A percentile compares a stretch with the other conserved stretches of the same genome.
These are phyloP conservation scores for Alectoria sarmentosa DNA, from an alignment of 495 filamentous ascomycete species.

Conservation along the genomic window DNA sequence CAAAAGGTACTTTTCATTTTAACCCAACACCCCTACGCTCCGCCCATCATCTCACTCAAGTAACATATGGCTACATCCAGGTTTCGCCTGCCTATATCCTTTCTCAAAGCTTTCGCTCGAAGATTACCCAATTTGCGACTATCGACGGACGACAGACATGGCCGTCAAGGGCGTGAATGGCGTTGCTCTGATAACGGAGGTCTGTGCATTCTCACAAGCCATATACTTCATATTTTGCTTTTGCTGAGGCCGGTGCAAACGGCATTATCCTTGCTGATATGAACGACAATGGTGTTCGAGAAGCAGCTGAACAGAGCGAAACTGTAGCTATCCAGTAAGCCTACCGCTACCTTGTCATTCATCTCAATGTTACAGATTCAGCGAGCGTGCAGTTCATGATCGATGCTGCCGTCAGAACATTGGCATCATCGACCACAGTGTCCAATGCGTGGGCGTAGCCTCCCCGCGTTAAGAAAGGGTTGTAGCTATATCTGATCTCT, in stretches of 20 bases:
- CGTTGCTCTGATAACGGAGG: neutral
- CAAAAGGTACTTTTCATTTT: no score
- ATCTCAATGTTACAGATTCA: slow-evolving; percentile 31
- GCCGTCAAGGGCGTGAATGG: neutral
- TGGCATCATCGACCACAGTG: slow-evolving; percentile 34
- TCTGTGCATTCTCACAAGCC: neutral
- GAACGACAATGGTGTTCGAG: slow-evolving; percentile 26
- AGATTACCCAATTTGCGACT: no score
- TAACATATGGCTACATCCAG: no score
- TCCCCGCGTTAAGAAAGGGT: neutral
- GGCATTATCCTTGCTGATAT: slow-evolving; percentile 38
- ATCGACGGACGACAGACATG: no score
- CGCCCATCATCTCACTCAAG: no score
- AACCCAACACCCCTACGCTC: no score
- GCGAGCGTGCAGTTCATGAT: slow-evolving; percentile 31
- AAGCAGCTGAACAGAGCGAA: slow-evolving; percentile 25
- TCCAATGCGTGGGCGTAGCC: slow-evolving; percentile 35
- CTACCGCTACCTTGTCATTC: slow-evolving; percentile 28
- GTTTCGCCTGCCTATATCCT: no score
- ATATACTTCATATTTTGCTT: slow-evolving; percentile 20
- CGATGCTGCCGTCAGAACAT: slow-evolving; percentile 27
- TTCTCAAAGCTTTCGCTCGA: no score
- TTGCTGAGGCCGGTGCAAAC: slow-evolving; percentile 32
- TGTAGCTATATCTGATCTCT: neutral
- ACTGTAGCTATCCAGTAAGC: slow-evolving; percentile 26